These are phyloP conservation scores for Lachnellula occidentalis DNA, from an alignment of 2,329 filamentous ascomycete genomes.

Conservation along the genomic window DNA sequence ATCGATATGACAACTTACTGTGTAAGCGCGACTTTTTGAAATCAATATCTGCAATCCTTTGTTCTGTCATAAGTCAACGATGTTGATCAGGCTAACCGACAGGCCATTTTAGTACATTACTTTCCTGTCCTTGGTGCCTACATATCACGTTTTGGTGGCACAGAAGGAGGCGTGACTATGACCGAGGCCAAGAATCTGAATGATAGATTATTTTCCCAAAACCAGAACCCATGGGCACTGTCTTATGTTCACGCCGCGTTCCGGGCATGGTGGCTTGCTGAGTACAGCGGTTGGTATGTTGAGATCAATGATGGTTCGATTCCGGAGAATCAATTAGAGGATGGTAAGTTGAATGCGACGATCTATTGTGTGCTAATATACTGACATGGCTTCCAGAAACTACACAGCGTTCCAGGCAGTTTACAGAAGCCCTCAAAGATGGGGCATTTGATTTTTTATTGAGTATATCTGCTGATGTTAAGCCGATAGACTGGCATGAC, in stretches of 20 bases:
- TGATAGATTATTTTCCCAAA: constrained; percentile 56
- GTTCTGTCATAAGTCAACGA: neutral
- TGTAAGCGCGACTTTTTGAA: constrained; percentile 33
- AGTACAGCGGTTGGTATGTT: constrained; percentile 86
- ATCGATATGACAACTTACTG: constrained; percentile 67
- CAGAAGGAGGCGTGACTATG: constrained; percentile 63
- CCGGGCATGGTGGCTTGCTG: constrained; percentile 80
- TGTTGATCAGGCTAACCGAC: constrained; percentile 14
- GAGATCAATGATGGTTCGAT: constrained; percentile 59
- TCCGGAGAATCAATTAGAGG: constrained; percentile 59
- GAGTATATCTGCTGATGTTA: constrained; percentile 75
- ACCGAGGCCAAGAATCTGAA: constrained; percentile 67
- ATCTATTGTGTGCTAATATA: neutral
- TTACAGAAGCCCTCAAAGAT: constrained; percentile 74
- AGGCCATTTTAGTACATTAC: constrained; percentile 59
- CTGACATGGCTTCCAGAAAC: constrained; percentile 46
- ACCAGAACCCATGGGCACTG: constrained; percentile 66
- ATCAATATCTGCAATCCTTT: neutral
- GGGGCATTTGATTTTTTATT: constrained; percentile 91
- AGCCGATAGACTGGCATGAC: constrained; percentile 79
- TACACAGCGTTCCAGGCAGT: constrained; percentile 64
- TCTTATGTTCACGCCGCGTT: constrained; percentile 74
- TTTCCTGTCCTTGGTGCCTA: constrained; percentile 74
- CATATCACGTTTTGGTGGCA: constrained; percentile 72
- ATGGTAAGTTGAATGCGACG: constrained; percentile 34